Percentiles rank a stretch among this genome's conserved stretches.
These are phyloP conservation scores for Vigna radiata DNA, from an alignment of 306 rosid species.

Conservation along the genomic window DNA sequence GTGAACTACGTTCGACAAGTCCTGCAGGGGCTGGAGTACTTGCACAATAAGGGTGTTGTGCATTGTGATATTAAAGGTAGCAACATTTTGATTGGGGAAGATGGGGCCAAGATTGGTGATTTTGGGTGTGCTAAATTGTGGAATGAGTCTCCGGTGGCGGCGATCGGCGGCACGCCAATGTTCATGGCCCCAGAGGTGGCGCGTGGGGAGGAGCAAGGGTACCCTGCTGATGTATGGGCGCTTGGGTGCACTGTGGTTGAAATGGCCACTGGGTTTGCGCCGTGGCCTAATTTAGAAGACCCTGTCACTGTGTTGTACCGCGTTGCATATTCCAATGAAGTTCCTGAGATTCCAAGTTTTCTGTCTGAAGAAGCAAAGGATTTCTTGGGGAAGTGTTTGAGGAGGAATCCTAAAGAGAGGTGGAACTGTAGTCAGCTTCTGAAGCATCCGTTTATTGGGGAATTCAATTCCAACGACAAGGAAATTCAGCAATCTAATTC, in stretches of 20 bases:
- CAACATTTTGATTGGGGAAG: conserved; percentile 67
- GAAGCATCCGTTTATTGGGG: conserved; percentile 76
- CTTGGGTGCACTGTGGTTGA: conserved; percentile 91
- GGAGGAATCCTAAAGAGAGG: conserved; percentile 72
- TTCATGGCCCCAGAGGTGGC: conserved; percentile 95
- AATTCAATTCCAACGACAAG: conserved; percentile 50
- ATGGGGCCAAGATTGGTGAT: conserved; percentile 80
- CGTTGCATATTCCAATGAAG: conserved; percentile 67
- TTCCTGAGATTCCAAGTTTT: conserved; percentile 78
- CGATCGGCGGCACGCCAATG: conserved; percentile 80
- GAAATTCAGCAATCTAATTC: conserved; percentile 53
- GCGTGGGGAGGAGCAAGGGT: conserved; percentile 84
- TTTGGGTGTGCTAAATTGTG: conserved; percentile 78
- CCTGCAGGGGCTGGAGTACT: conserved; percentile 62
- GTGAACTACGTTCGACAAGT: conserved; percentile 56
- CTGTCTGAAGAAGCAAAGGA: conserved; percentile 78
- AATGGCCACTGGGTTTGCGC: conserved; percentile 72
- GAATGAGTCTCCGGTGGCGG: neutral
- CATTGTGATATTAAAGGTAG: conserved; percentile 95
- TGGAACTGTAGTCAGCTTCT: conserved; percentile 79
- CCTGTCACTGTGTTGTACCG: conserved; percentile 66
- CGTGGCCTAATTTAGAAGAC: conserved; percentile 72
- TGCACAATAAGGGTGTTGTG: conserved; percentile 75
- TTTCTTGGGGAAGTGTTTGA: conserved; percentile 81
- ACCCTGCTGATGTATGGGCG: conserved; percentile 82